A percentile compares a stretch with the other conserved stretches of the same genome.
phyloP scores from a whole-genome alignment of 768 basidiomycete species.

The Mycena chlorophos region DNA sequence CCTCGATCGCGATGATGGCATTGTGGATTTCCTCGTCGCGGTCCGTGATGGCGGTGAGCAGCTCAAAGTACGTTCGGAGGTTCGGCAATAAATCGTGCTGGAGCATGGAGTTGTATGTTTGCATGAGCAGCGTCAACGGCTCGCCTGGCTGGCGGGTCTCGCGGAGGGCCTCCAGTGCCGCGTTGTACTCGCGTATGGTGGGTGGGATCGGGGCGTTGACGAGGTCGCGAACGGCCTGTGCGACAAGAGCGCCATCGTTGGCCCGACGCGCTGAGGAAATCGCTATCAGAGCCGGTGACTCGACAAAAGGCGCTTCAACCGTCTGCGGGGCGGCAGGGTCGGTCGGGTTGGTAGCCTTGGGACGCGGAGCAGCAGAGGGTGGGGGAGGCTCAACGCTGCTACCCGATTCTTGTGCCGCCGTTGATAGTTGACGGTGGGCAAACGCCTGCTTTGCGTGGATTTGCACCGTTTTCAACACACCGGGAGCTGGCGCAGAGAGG shows the following conservation, averaged over 20 bases:
- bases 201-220: constrained; percentile 39
- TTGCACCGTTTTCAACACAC: constrained; percentile 65
- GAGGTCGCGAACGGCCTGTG: constrained; percentile 39
- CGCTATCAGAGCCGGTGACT: constrained; percentile 20
- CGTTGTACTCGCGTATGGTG: constrained; percentile 58
- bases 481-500: constrained; percentile 53
- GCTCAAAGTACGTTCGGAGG: constrained; percentile 54
- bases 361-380: constrained; percentile 21
- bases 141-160: constrained; percentile 48
- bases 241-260: constrained; percentile 28
- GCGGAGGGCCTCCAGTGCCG: constrained; percentile 55
- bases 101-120: constrained; percentile 75
- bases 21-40: constrained; percentile 67
- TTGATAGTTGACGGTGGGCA: constrained; percentile 25
- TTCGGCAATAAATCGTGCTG: constrained; percentile 62
- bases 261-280: constrained; percentile 30
- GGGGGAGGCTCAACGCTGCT: not conserved
- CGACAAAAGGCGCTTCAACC: constrained; percentile 8
- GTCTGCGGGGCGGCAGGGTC: constrained; percentile 33
- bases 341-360: constrained; percentile 7
- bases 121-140: constrained; percentile 56
- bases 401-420: not conserved
- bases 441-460: constrained; percentile 65
- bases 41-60: constrained; percentile 62
- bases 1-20: constrained; percentile 44